Conservation (phyloP, 257 asterid genomes). For the Gentiana macrophylla region DNA sequence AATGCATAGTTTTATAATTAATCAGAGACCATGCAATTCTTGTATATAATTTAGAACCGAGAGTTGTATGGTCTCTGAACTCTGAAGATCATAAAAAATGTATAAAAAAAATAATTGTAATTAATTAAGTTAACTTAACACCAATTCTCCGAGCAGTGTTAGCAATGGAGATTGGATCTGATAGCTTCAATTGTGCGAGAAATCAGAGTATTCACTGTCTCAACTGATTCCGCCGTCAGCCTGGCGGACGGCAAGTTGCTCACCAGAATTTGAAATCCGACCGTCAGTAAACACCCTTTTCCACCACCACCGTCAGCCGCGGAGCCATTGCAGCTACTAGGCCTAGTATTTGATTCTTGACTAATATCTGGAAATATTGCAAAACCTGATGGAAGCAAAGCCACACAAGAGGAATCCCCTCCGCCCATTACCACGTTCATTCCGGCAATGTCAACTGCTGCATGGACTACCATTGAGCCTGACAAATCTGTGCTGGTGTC, state of each 20-base stretch:
- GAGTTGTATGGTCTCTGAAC: no score
- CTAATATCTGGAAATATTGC: constrained; percentile 52
- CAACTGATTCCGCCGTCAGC: constrained; percentile 54
- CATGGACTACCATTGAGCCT: constrained; percentile 58
- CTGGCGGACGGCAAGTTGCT: constrained; percentile 28
- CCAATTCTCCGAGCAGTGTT: background rate
- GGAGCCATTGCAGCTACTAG: constrained; percentile 7
- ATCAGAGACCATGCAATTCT: no score
- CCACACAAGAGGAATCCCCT: constrained; percentile 50
- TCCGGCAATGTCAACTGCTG: constrained; percentile 40
- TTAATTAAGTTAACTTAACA: background rate
- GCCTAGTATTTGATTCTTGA: constrained; percentile 13
- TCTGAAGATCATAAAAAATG: no score
- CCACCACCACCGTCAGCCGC: constrained; percentile 15
- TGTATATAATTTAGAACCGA: no score
- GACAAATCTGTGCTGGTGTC: constrained; percentile 46
- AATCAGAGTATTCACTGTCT: constrained; percentile 54
- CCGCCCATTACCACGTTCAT: constrained; percentile 53
- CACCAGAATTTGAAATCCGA: constrained; percentile 65
- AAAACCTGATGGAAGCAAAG: constrained; percentile 72
- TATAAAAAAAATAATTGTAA: no score
- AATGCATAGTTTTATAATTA: no score
- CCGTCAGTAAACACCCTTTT: constrained; percentile 53
- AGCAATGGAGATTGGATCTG: constrained; percentile 39
- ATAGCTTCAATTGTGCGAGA: constrained; percentile 50